Conservation (phyloP, 2,329 filamentous ascomycete genomes). For the Xylaria sp. region DNA sequence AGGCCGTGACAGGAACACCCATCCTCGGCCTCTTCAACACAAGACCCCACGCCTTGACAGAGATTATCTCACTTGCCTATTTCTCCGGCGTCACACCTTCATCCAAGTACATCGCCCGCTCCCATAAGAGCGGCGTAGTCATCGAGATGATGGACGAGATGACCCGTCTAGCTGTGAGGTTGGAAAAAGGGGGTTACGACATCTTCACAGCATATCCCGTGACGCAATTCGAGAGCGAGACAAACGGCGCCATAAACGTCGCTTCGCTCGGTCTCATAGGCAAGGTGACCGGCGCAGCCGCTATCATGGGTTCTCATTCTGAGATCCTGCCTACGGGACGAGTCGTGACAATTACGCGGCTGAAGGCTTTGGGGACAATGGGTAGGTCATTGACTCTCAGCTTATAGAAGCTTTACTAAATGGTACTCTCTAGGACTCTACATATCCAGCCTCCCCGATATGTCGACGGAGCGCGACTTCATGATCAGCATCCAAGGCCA, state of each 20-base stretch:
- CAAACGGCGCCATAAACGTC: constrained; percentile 43
- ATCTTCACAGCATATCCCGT: constrained; percentile 72
- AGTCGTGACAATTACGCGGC: constrained; percentile 58
- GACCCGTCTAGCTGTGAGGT: constrained; percentile 55
- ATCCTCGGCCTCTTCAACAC: constrained; percentile 86
- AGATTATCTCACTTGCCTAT: constrained; percentile 62
- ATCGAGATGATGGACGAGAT: constrained; percentile 46
- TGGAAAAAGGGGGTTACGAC: constrained; percentile 68
- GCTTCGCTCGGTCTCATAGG: constrained; percentile 72
- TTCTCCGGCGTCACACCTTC: constrained; percentile 65
- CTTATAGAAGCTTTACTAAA: constrained; percentile 10
- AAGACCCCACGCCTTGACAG: constrained; percentile 54
- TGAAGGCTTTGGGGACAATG: constrained; percentile 75
- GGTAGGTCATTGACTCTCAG: constrained; percentile 41
- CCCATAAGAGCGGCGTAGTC: constrained; percentile 62
- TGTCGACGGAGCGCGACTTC: constrained; percentile 59
- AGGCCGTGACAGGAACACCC: constrained; percentile 60
- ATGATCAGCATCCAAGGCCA: constrained; percentile 69
- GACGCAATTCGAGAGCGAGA: constrained; percentile 47
- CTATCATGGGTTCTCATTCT: constrained; percentile 59
- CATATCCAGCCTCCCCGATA: constrained; percentile 60
- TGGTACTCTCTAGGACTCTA: constrained; percentile 67
- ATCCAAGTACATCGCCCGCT: constrained; percentile 64
- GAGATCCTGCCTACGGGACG: constrained; percentile 51
- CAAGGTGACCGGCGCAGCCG: constrained; percentile 87